phyloP scores from a whole-genome alignment of 2,329 filamentous ascomycete genomes.

The Stachybotrys elegans region DNA sequence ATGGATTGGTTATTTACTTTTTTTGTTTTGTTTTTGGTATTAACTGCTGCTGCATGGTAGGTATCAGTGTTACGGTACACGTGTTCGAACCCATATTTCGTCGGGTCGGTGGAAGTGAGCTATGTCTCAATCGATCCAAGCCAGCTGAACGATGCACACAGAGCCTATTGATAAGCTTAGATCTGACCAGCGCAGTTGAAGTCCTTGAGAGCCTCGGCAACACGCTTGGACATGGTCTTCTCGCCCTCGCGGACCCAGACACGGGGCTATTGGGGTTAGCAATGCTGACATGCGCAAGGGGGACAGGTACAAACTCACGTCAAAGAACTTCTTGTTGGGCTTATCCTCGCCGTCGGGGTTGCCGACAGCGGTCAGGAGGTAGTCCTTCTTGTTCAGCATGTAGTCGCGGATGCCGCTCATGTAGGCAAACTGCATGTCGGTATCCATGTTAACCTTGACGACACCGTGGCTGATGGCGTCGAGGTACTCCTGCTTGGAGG shows the following conservation, averaged over 20 bases:
- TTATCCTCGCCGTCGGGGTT: constrained; percentile 96
- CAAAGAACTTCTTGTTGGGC: constrained; percentile 97
- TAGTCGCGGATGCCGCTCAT: constrained; percentile 90
- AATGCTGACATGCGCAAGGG: not conserved
- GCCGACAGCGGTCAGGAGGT: constrained; percentile 79
- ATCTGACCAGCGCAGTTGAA: constrained; percentile 60
- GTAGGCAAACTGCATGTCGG: constrained; percentile 96
- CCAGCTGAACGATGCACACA: too few species aligned
- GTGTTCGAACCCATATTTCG: too few species aligned
- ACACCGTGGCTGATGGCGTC: constrained; percentile 90
- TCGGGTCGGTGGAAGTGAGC: too few species aligned
- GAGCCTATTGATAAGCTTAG: constrained; percentile 17
- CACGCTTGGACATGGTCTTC: constrained; percentile 88
- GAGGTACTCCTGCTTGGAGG: constrained; percentile 82
- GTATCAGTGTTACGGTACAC: too few species aligned
- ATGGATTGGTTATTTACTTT: too few species aligned
- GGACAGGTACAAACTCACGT: constrained; percentile 34
- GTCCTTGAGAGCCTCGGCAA: constrained; percentile 77
- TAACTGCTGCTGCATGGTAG: too few species aligned
- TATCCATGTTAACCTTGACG: constrained; percentile 99
- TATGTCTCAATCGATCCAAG: too few species aligned
- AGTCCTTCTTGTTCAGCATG: constrained; percentile 91
- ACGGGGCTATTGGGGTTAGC: constrained; percentile 54
- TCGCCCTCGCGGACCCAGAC: constrained; percentile 96
- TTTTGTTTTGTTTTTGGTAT: too few species aligned